Percentiles rank a stretch among this genome's conserved stretches.
These are phyloP conservation scores for Cladophialophora bantiana DNA, from an alignment of 2,329 filamentous ascomycete species.

Conservation along the genomic window DNA sequence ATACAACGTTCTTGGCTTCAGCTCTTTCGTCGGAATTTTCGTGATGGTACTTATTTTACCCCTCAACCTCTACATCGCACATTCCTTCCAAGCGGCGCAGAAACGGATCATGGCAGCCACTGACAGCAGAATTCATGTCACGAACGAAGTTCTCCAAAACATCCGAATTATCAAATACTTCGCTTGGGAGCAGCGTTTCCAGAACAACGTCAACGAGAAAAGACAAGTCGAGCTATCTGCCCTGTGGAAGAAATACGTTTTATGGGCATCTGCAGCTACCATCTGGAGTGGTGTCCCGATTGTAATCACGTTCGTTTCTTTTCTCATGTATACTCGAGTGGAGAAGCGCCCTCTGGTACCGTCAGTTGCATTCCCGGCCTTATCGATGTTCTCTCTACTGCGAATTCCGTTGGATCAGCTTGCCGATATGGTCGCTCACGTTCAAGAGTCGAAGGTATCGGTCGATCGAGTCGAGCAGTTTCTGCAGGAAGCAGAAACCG, in stretches of 20 bases:
- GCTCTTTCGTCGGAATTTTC: constrained; percentile 89
- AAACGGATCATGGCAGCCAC: constrained; percentile 92
- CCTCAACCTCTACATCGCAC: constrained; percentile 86
- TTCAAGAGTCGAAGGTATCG: constrained; percentile 96
- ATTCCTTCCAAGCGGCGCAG: constrained; percentile 83
- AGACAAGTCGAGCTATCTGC: constrained; percentile 77
- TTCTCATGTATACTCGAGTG: constrained; percentile 88
- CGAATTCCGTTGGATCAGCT: constrained; percentile 93
- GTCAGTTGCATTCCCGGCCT: constrained; percentile 92
- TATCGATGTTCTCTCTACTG: constrained; percentile 93
- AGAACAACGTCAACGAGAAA: constrained; percentile 86
- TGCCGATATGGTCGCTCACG: constrained; percentile 97
- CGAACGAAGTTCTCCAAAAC: constrained; percentile 95
- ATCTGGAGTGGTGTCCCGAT: constrained; percentile 97
- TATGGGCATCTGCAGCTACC: constrained; percentile 91
- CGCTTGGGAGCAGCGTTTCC: constrained; percentile 94
- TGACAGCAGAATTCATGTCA: constrained; percentile 93
- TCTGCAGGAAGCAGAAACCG: constrained; percentile 89
- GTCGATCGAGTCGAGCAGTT: constrained; percentile 97
- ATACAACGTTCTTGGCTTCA: constrained; percentile 88
- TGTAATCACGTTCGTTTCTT: constrained; percentile 94
- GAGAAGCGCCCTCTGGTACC: constrained; percentile 89
- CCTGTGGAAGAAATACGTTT: constrained; percentile 80
- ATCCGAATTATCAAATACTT: constrained; percentile 99
- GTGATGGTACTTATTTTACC: constrained; percentile 90